Evolutionary conservation across 2,329 filamentous ascomycete genomes (phyloP), one percentile per base, ranked within the genome.

Genomic region (Fusarium transvaalense): DNA sequence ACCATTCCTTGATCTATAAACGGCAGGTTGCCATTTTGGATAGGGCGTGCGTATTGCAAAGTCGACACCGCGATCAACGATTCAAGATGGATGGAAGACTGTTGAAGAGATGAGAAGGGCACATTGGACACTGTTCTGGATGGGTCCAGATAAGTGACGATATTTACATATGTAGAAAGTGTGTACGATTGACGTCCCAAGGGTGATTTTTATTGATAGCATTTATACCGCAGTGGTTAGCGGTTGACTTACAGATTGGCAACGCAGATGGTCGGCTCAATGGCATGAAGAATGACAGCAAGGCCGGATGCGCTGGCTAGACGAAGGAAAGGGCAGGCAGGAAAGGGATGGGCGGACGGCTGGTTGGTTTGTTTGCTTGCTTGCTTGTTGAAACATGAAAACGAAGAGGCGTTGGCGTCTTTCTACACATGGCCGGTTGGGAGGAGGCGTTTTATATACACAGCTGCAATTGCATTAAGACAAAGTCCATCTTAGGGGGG

Each of bases 401-500:
- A 64, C 38, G 58, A 56, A 71, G 65, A 71, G 72, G 72, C 72
- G 72, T 74, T 73, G 72, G 71, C 66, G 71, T 74, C 72, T 74
- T 69, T 72, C 67, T 72, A 71, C 64, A 73, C 66, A 71, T 73
- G 72, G 64, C 61, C 56, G 65, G 66, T 69, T 56, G 58, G 68
- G 61, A 64, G 58, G 69, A 68, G 72, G 72, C 72, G 72, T 74
- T 74, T 72, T 71, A 72, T 74, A 74, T 69, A 72, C 66, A 72
- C 65, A 73, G 62, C 69, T 71, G 64, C 72, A 71, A 69, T 73
- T 69, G 64, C 70, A 64, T 71, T 61, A 62, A 70, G 64, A 64
- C 67, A 65, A 71, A 70, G 47, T 51, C 64, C 68, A 71, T 73
- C 59, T 66, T 62, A 65, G 46, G 66, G 65, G 63, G 57, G 55